Base-by-base conservation (phyloP, 768 basidiomycete genomes). In the Collybia sordida region DNA sequence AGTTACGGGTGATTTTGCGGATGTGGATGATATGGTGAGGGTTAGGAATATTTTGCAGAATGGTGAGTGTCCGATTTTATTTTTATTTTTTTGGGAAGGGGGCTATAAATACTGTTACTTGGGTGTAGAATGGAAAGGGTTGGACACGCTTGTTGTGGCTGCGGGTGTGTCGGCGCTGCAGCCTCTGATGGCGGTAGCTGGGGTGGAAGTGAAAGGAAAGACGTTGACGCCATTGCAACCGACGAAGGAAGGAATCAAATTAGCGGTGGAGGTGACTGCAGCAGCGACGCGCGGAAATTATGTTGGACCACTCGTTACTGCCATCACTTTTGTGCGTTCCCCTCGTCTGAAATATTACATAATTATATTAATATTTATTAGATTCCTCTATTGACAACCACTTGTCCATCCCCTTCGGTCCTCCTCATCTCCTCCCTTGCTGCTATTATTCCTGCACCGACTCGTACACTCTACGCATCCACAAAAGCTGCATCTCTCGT, bases 151-250 rank as follows among this genome's bases (percentile, higher is more conserved):
- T 4, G 70, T 93, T 24, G 80, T 96, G 28, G 78, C 81, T 25
- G 92, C 93, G 2, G 94, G 94, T 3, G 88, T 94, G 0, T 90
- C 90, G 0, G 85, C 92, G 9, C 72, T 93, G 2, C 82, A 80
- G 45, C 88, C 93, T 0, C 70, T 96, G 21, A 73, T 94, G 64
- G 78, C 81, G 2, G 67, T 91, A 8, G 86, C 89, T 14, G 87
- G 85, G 2, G 71, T 80, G 0, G 68, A 78, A 42, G 59, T 67
- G 0, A 51, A 65, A 4, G 68, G 57, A 12, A 63, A 55, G 9
- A 63, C 60, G 12, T 63, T 68, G 34, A 50, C 61, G 6, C 68
- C 70, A 9, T 56, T 62, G 12, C 70, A 78, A 34, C 74, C 79
- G 6, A 71, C 71, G 1, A 58, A 65, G 5, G 79, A 81, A 18